These are phyloP conservation scores for Sphenostylis stenocarpa DNA, from an alignment of 306 rosid species.

Conservation along the genomic window DNA sequence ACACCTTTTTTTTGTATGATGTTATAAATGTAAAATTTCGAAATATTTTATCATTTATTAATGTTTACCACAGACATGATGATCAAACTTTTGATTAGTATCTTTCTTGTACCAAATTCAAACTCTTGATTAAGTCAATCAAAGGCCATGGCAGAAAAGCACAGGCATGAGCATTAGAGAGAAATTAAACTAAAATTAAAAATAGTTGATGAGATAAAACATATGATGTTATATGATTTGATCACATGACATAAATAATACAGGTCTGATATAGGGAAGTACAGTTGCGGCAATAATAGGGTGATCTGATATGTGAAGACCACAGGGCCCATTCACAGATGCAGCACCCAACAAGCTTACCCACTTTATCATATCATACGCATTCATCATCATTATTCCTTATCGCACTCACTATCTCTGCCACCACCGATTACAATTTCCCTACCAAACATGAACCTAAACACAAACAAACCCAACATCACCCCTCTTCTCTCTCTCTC, in stretches of 20 bases:
- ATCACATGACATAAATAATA: not conserved
- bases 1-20: too few relatives aligned
- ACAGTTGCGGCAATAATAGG: not conserved
- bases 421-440: not conserved
- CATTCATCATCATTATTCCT: constrained; percentile 37
- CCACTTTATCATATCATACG: constrained; percentile 23
- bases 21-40: too few relatives aligned
- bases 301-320: constrained; percentile 2
- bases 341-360: constrained; percentile 26
- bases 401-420: constrained; percentile 8
- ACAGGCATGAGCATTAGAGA: too few relatives aligned
- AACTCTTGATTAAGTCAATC: too few relatives aligned
- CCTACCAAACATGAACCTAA: constrained; percentile 1
- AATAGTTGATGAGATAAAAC: not conserved
- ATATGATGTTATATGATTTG: not conserved
- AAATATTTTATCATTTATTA: too few relatives aligned
- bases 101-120: too few relatives aligned
- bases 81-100: too few relatives aligned
- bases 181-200: not conserved
- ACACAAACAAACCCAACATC: not conserved
- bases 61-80: too few relatives aligned
- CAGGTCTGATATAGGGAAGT: not conserved
- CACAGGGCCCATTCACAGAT: constrained; percentile 37
- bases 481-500: not conserved
- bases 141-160: not conserved